These are phyloP conservation scores for Annulohypoxylon stygium DNA, from an alignment of 495 filamentous ascomycete species.

Conservation along the genomic window DNA sequence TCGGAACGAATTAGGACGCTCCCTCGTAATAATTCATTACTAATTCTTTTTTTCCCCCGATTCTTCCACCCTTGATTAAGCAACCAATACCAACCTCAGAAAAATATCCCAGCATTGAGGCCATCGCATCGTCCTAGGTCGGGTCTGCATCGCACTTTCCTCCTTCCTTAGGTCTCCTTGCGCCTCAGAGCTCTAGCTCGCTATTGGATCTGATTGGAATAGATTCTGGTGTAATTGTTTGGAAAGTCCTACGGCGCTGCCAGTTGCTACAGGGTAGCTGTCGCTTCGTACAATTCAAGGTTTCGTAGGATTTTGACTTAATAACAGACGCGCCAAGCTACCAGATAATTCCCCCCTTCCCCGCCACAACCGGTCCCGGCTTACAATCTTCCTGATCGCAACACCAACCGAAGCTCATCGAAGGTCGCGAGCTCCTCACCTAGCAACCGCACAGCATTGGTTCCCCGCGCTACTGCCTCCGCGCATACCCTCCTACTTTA, in stretches of 20 bases:
- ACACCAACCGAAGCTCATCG: conserved; percentile 30
- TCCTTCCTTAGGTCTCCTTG: conserved; percentile 9
- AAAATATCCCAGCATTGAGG: neutral
- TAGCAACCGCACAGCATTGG: conserved; percentile 6
- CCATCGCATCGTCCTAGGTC: neutral
- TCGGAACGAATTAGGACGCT: conserved; percentile 28
- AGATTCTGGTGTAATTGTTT: conserved; percentile 17
- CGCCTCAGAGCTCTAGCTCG: neutral
- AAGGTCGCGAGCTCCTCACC: conserved; percentile 23
- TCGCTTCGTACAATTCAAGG: neutral
- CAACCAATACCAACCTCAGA: conserved; percentile 10
- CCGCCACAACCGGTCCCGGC: conserved; percentile 45
- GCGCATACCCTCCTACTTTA: neutral
- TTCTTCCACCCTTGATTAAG: neutral
- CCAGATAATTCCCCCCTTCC: conserved; percentile 42
- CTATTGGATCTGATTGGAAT: neutral
- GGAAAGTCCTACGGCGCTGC: conserved; percentile 13
- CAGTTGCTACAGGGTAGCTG: conserved; percentile 6
- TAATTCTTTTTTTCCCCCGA: conserved; percentile 8
- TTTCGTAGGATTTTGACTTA: conserved; percentile 25
- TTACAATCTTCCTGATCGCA: conserved; percentile 47
- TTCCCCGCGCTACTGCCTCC: neutral
- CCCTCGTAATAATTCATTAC: conserved; percentile 12
- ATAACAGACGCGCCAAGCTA: conserved; percentile 45
- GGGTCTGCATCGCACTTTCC: conserved; percentile 15